phyloP scores from a whole-genome alignment of 257 asterid genomes.

The Salvia splendens region DNA sequence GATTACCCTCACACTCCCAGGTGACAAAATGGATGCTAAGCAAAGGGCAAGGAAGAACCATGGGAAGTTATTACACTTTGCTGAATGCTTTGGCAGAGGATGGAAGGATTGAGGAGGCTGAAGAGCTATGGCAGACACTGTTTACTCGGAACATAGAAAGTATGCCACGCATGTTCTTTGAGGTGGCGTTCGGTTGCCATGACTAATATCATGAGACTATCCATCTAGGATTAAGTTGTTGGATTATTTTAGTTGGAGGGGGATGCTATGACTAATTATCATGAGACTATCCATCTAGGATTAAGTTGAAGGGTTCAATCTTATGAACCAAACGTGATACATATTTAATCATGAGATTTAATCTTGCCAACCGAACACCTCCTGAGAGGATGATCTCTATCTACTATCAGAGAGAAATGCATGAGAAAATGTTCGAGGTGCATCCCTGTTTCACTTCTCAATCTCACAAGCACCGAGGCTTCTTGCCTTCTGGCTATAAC shows the following conservation, averaged over 20 bases:
- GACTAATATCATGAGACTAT: no score
- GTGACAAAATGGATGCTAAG: conserved; percentile 96
- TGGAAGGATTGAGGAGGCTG: conserved; percentile 91
- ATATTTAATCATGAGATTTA: no score
- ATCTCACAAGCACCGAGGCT: no score
- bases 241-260: no score
- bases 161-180: conserved; percentile 87
- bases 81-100: conserved; percentile 87
- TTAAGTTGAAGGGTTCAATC: no score
- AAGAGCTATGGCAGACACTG: conserved; percentile 77
- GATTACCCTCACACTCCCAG: conserved; percentile 35
- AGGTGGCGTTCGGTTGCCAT: no score
- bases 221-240: no score
- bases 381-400: conserved; percentile 79
- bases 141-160: conserved; percentile 81
- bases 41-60: conserved; percentile 96
- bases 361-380: no score
- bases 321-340: no score
- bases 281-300: no score
- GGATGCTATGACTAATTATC: no score
- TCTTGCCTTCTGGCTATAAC: not conserved
- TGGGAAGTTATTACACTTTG: conserved; percentile 88
- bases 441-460: conserved; percentile 10
- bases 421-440: conserved; percentile 92
- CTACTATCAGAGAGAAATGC: conserved; percentile 69